Evolutionary conservation across 1,284 basidiomycete genomes (phyloP).

Genomic region (Filobasidium uniguttulatum): DNA sequence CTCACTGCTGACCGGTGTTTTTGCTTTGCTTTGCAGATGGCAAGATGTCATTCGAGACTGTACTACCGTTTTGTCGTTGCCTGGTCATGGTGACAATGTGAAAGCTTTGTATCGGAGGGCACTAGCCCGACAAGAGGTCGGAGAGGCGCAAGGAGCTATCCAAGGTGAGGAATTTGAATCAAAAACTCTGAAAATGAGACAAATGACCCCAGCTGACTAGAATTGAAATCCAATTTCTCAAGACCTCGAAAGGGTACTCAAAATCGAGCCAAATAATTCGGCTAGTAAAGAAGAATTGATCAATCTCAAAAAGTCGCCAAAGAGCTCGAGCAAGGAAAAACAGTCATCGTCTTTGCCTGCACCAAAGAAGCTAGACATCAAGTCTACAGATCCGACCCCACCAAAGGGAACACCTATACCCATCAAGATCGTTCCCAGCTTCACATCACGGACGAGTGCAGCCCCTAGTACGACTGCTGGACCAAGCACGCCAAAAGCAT

Average conservation of each 20-base stretch:
- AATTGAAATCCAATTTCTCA: no score
- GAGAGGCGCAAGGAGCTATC: constrained; percentile 19
- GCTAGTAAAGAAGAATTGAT: constrained; percentile 23
- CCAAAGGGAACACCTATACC: constrained; percentile 3
- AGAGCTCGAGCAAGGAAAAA: not conserved
- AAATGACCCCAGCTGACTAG: no score
- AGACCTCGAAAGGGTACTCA: constrained; percentile 23
- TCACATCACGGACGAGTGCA: constrained; percentile 2
- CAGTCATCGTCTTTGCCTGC: not conserved
- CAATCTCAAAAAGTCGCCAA: constrained; percentile 17
- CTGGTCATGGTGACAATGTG: constrained; percentile 18
- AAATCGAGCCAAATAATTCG: constrained; percentile 22
- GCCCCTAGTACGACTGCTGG: not conserved
- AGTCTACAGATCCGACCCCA: not conserved
- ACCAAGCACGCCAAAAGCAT: not conserved
- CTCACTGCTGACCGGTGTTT: not conserved
- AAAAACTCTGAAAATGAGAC: no score
- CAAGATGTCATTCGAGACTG: constrained; percentile 33
- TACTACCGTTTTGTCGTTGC: constrained; percentile 20
- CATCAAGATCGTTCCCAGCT: constrained; percentile 10
- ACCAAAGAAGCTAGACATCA: not conserved
- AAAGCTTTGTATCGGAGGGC: constrained; percentile 34
- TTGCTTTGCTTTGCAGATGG: constrained; percentile 18
- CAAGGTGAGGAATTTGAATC: constrained; percentile 16
- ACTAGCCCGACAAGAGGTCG: constrained; percentile 25